Evolutionary conservation across 345 rosid genomes (phyloP).

Genomic region (Ceriops decandra): DNA sequence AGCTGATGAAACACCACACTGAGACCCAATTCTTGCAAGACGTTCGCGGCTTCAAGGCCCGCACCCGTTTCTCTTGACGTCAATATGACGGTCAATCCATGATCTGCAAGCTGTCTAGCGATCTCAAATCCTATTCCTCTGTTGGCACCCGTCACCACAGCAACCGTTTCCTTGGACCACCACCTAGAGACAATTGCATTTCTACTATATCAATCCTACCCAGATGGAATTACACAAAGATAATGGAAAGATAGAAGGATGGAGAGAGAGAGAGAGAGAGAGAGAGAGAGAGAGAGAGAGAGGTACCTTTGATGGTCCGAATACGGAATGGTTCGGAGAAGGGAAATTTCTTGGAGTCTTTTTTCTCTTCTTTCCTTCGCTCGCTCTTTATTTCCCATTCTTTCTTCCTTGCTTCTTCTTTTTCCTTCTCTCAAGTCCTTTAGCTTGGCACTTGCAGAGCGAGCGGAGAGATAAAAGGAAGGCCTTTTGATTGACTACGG

Average conservation of each 20-base stretch:
- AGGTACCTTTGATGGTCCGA: conserved; percentile 84
- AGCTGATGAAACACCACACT: conserved; percentile 77
- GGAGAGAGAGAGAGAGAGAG: neutral
- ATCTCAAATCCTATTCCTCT: conserved; percentile 1
- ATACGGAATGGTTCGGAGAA: conserved; percentile 84
- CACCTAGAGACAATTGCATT: neutral
- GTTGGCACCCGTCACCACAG: conserved; percentile 1
- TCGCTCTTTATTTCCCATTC: conserved; percentile 56
- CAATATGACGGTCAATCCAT: conserved; percentile 57
- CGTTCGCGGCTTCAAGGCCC: conserved; percentile 77
- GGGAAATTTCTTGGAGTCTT: conserved; percentile 75
- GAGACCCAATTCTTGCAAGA: conserved; percentile 77
- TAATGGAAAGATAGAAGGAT: neutral
- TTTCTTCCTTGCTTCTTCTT: conserved; percentile 1
- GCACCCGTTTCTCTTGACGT: conserved; percentile 73
- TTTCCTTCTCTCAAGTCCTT: neutral
- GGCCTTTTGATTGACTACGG: neutral
- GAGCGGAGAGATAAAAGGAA: neutral
- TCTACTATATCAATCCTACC: neutral
- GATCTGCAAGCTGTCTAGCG: neutral
- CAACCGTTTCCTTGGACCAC: conserved; percentile 1
- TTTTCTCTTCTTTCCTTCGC: conserved; percentile 72
- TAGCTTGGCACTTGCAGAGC: neutral
- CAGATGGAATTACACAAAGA: neutral
- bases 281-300: neutral